Conservation (phyloP, 2,329 filamentous ascomycete species). For the Pseudogymnoascus verrucosus region DNA sequence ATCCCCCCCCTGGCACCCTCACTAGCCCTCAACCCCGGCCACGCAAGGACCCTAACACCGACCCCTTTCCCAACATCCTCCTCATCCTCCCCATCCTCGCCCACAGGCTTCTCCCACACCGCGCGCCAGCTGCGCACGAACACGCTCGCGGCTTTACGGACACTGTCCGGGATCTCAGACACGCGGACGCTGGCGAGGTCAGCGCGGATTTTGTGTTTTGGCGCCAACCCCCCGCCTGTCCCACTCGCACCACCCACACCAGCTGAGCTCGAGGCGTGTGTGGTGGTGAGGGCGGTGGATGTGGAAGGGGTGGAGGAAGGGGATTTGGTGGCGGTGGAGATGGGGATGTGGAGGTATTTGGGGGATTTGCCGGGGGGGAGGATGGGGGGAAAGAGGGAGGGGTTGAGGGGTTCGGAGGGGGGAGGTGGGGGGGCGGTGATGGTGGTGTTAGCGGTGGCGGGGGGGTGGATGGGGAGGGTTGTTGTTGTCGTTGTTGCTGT, state of each 20-base stretch:
- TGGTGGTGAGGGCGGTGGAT: not conserved
- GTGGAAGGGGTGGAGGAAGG: not conserved
- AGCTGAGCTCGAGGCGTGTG: not conserved
- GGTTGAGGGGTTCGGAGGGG: not conserved
- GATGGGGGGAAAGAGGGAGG: not conserved
- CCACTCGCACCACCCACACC: too few species aligned
- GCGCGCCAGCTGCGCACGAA: constrained; percentile 70
- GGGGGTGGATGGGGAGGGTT: constrained; percentile 47
- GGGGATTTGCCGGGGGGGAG: not conserved
- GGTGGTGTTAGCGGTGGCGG: not conserved
- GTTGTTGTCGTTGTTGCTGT: constrained; percentile 70
- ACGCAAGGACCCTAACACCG: not conserved
- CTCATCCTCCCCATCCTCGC: not conserved
- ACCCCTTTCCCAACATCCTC: not conserved
- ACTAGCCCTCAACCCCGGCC: not conserved
- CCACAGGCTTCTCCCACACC: not conserved
- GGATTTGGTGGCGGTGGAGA: not conserved
- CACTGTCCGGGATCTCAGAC: constrained; percentile 92
- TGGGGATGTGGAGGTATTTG: not conserved
- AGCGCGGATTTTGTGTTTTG: constrained; percentile 52
- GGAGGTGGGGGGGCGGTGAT: not conserved
- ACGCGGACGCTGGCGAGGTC: constrained; percentile 91
- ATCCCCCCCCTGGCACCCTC: not conserved
- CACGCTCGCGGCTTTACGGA: constrained; percentile 81
- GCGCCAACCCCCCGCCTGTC: not conserved